phyloP scores from a whole-genome alignment of 2,329 filamentous ascomycete species.

The Chaetomiaceae sp. region DNA sequence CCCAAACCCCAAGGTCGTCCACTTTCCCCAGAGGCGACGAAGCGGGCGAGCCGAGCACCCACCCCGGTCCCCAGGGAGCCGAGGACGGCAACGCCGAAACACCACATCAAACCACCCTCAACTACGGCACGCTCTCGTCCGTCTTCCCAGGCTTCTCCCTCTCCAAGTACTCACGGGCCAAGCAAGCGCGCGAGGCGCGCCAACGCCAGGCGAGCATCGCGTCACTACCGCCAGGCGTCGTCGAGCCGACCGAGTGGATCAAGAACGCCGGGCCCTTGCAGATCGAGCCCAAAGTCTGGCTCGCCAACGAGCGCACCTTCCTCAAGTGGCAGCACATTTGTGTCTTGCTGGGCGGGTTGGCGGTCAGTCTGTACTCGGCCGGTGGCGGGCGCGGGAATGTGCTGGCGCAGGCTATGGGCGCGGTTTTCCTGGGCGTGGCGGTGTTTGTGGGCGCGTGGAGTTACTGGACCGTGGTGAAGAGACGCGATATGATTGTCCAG shows the following conservation, averaged over 20 bases:
- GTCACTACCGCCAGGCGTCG: constrained; percentile 78
- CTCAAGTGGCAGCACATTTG: constrained; percentile 98
- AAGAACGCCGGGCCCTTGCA: constrained; percentile 90
- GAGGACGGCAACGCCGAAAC: constrained; percentile 20
- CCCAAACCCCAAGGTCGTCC: constrained; percentile 20
- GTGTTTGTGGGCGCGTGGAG: constrained; percentile 84
- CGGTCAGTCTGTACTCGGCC: constrained; percentile 82
- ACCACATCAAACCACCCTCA: constrained; percentile 25
- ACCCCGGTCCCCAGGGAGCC: neutral
- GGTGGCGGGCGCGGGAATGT: constrained; percentile 64
- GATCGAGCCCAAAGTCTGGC: constrained; percentile 97
- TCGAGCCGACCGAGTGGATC: constrained; percentile 79
- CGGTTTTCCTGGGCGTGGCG: constrained; percentile 77
- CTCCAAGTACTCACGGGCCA: constrained; percentile 65
- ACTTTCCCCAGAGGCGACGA: constrained; percentile 18
- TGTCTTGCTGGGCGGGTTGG: constrained; percentile 78
- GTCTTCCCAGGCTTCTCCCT: constrained; percentile 81
- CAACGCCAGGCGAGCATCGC: neutral
- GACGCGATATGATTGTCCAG: constrained; percentile 74
- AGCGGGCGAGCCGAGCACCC: constrained; percentile 14
- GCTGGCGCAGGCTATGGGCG: constrained; percentile 73
- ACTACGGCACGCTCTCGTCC: constrained; percentile 59
- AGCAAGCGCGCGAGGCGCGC: constrained; percentile 43
- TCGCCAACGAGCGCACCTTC: constrained; percentile 96
- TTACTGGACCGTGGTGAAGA: constrained; percentile 72